Evolutionary conservation across 2,329 filamentous ascomycete species (phyloP).

Genomic region (Pseudomassariella vexata): DNA sequence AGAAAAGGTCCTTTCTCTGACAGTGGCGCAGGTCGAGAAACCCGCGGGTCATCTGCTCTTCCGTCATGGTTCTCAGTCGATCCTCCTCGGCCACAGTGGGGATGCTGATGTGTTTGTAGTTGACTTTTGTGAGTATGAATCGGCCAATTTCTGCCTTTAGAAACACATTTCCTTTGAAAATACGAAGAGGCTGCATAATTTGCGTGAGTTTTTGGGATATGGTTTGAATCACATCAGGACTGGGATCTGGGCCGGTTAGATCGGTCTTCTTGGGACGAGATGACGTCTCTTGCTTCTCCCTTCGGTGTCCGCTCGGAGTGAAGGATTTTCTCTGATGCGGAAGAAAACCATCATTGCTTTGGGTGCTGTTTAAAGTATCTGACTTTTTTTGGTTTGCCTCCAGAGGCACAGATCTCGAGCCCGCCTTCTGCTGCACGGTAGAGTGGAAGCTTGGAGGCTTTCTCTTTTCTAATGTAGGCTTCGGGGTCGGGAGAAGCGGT

Average conservation of each 20-base stretch:
- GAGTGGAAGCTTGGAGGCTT: background rate
- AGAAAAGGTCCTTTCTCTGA: conserved; percentile 1
- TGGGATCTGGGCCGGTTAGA: too few species aligned
- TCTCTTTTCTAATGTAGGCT: background rate
- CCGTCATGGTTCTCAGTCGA: too few species aligned
- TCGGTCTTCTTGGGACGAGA: background rate
- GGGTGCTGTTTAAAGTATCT: background rate
- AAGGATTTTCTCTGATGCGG: too few species aligned
- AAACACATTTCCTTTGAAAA: conserved; percentile 4
- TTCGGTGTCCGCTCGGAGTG: too few species aligned
- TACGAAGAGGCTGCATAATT: conserved; percentile 7
- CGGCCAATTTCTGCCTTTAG: conserved; percentile 8
- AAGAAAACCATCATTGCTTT: background rate
- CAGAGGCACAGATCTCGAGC: background rate
- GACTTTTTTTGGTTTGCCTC: background rate
- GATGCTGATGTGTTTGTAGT: conserved; percentile 4
- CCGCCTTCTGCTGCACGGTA: conserved; percentile 1
- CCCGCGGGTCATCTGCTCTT: too few species aligned
- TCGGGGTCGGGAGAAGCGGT: background rate
- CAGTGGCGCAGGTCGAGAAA: too few species aligned
- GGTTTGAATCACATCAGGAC: conserved; percentile 3
- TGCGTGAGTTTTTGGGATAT: conserved; percentile 1
- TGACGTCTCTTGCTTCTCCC: too few species aligned
- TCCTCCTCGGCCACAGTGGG: too few species aligned
- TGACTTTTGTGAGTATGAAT: conserved; percentile 3